Base-by-base conservation (phyloP, 1,139 yeast genomes). In the Yamadazyma atmosphaerica region DNA sequence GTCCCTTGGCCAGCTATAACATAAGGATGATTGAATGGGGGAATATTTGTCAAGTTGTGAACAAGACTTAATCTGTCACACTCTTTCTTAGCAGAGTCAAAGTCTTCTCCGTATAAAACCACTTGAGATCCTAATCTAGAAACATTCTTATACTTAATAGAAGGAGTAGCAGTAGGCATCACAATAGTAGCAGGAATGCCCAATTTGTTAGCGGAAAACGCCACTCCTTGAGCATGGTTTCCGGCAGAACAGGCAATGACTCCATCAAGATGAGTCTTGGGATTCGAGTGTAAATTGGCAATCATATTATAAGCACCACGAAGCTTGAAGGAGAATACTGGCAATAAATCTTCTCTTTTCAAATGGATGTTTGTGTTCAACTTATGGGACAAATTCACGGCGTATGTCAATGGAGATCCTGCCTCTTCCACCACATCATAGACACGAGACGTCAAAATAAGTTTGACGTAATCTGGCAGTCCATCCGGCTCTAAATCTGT, bases 1-100 rank as follows among this genome's bases (percentile, higher is more conserved):
- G 99, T 92, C 42, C 98, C 99, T 64, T 92, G 99, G 23, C 99
- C 99, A n/a, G 99, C 98, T 63, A 92, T 88, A 47, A 94, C 97
- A 52, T 84, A 88, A 2, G 99, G 99, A 58, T 92, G 97, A 58
- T 92, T 95, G 58, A 92, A 92, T 1, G 99, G 99, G 10, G 98
- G 98, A 33, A 92, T 86, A 53, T 89, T 85, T 9, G 94, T 83
- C 52, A 87, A 72, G 17, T 88, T 90, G 45, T 88, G 77, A 52
- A 81, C 78, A 19, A 68, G 65, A 26, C 85, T 68, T 42, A 92
- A 65, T 41, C 95, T 70, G 1, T 76, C 75, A 63, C 98, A 92
- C 61, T 92, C 98, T 16, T 72, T 78, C 61, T 92, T 92, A 14
- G 98, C 96, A 13, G 87, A 74, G 58, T 92, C 98, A 55, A 92